Conservation (phyloP, 768 basidiomycete genomes). For the Serendipita sp. region DNA sequence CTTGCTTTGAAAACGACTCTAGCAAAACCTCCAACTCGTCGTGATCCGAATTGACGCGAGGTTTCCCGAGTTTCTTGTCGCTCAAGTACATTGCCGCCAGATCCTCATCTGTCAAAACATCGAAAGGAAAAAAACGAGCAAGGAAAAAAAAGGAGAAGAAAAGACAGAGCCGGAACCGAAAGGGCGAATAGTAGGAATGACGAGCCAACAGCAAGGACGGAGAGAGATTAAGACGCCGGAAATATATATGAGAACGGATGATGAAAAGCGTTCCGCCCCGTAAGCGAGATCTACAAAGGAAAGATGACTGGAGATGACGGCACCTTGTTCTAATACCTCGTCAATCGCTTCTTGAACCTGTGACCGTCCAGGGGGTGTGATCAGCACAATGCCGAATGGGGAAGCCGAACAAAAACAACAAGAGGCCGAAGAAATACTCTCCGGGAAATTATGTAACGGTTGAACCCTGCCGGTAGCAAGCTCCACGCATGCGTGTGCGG, state of each 20-base stretch:
- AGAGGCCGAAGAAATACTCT: too few species aligned
- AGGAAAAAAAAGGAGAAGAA: neutral
- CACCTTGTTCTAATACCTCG: slow-evolving; percentile 83
- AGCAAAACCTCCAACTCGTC: slow-evolving; percentile 85
- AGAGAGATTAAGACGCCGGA: too few species aligned
- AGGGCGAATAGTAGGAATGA: neutral
- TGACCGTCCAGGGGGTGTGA: neutral
- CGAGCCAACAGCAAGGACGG: too few species aligned
- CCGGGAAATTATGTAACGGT: too few species aligned
- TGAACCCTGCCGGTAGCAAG: too few species aligned
- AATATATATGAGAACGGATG: too few species aligned
- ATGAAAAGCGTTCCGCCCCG: too few species aligned
- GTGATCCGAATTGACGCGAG: slow-evolving; percentile 62
- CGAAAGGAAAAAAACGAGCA: neutral
- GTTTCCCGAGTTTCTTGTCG: slow-evolving; percentile 51
- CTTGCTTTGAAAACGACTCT: slow-evolving; percentile 93
- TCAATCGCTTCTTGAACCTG: slow-evolving; percentile 84
- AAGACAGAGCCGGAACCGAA: neutral
- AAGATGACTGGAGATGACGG: slow-evolving; percentile 6
- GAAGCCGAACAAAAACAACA: too few species aligned
- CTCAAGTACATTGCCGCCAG: slow-evolving; percentile 90
- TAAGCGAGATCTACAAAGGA: too few species aligned
- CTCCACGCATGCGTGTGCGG: too few species aligned
- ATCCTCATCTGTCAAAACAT: slow-evolving; percentile 85
- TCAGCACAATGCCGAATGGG: too few species aligned